A percentile compares a stretch with the other conserved stretches of the same genome.
phyloP scores from a whole-genome alignment of 768 basidiomycete genomes.

The Roridomyces roridus region DNA sequence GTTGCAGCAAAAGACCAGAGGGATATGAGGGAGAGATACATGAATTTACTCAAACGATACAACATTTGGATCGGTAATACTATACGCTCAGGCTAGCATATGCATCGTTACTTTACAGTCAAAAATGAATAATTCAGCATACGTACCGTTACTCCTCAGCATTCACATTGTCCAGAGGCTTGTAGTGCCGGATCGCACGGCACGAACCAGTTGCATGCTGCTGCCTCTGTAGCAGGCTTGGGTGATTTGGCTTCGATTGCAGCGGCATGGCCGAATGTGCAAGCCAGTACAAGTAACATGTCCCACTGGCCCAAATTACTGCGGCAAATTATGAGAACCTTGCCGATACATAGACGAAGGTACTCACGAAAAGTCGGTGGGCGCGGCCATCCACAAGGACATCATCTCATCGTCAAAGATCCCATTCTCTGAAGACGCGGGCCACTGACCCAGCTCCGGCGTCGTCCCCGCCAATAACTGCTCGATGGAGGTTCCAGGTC shows the following conservation, averaged over 20 bases:
- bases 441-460: not conserved
- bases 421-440: not conserved
- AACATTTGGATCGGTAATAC: no score
- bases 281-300: not conserved
- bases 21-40: not conserved
- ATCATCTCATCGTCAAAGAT: conserved; percentile 7
- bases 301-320: conserved; percentile 5
- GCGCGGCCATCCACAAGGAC: conserved; percentile 16
- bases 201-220: not conserved
- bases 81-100: no score
- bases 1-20: not conserved
- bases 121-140: no score
- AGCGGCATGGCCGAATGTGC: no score
- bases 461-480: conserved; percentile 3
- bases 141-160: no score
- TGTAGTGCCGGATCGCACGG: not conserved
- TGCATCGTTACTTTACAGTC: no score
- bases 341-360: not conserved
- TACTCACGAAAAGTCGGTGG: conserved; percentile 4
- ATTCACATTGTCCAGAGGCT: not conserved
- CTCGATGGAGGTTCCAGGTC: conserved; percentile 7
- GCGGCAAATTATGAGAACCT: not conserved
- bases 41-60: no score
- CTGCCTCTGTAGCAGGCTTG: not conserved
- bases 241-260: not conserved